These are phyloP conservation scores for Monascus ruber DNA, from an alignment of 2,329 filamentous ascomycete genomes.

Conservation along the genomic window DNA sequence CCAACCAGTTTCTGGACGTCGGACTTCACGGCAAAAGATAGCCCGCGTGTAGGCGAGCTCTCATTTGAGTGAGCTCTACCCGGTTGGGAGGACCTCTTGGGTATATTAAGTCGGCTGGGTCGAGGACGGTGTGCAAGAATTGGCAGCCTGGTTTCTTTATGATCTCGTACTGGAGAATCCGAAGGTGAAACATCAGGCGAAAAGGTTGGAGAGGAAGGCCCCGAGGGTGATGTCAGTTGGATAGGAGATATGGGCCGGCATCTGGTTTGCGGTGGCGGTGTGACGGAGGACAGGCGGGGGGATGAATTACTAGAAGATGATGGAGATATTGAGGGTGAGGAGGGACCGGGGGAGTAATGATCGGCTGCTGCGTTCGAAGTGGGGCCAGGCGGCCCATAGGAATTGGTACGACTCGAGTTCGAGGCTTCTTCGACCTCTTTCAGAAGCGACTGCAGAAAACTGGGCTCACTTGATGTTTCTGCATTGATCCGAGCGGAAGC, in stretches of 20 bases:
- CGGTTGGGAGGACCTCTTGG: constrained; percentile 10
- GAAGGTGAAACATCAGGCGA: constrained; percentile 64
- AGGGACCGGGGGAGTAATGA: constrained; percentile 27
- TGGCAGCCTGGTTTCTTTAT: constrained; percentile 7
- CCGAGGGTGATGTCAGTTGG: constrained; percentile 20
- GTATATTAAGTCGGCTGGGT: constrained; percentile 11
- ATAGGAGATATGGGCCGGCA: constrained; percentile 25
- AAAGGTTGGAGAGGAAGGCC: constrained; percentile 35
- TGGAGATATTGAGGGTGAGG: constrained; percentile 32
- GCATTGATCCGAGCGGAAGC: constrained; percentile 21
- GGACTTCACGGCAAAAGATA: constrained; percentile 75
- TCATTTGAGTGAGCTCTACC: constrained; percentile 41
- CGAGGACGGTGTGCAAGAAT: constrained; percentile 4
- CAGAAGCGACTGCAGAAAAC: constrained; percentile 74
- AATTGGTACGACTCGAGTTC: constrained; percentile 15
- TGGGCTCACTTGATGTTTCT: constrained; percentile 47
- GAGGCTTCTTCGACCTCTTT: constrained; percentile 66
- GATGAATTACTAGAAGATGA: constrained; percentile 30
- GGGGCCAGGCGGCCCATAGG: constrained; percentile 20
- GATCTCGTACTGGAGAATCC: constrained; percentile 26
- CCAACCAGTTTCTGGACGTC: constrained; percentile 84
- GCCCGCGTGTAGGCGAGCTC: constrained; percentile 54
- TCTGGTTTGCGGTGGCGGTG: constrained; percentile 24
- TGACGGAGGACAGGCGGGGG: constrained; percentile 26
- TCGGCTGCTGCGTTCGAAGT: constrained; percentile 27